Evolutionary conservation across 2,329 filamentous ascomycete species (phyloP).

Genomic region (Diaporthe ilicicola): DNA sequence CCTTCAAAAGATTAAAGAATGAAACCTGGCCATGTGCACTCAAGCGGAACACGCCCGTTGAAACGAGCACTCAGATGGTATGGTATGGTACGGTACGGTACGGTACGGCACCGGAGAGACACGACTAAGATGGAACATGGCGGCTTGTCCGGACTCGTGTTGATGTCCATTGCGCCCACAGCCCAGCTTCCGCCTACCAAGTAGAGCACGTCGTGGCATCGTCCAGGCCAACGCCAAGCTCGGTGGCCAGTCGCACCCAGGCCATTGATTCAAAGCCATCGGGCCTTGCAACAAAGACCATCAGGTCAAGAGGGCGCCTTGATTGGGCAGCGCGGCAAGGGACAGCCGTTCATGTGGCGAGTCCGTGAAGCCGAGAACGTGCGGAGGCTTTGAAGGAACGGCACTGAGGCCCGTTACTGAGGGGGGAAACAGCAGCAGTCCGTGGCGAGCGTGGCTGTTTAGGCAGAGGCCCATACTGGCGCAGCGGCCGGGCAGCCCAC

Average conservation of each 20-base stretch:
- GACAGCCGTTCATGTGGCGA: background rate
- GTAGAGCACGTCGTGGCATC: too few species aligned
- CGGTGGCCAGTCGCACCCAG: background rate
- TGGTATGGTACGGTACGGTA: too few species aligned
- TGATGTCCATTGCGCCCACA: background rate
- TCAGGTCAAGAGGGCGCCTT: background rate
- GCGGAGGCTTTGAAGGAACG: background rate
- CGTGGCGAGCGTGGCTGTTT: background rate
- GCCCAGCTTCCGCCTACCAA: background rate
- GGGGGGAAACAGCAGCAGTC: background rate
- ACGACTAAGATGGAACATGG: conserved; percentile 5
- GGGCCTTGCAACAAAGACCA: background rate
- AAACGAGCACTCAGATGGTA: background rate
- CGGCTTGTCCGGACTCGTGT: background rate
- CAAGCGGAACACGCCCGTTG: background rate
- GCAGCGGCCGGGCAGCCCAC: background rate
- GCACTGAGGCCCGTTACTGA: background rate
- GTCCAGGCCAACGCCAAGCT: conserved; percentile 9
- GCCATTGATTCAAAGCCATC: background rate
- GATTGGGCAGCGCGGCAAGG: background rate
- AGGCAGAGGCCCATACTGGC: too few species aligned
- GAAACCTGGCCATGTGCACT: background rate
- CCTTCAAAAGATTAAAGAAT: background rate
- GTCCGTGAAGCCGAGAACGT: background rate
- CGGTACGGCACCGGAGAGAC: background rate